Evolutionary conservation across 2,329 filamentous ascomycete species (phyloP).

Genomic region (Ascochyta clinopodiicola): DNA sequence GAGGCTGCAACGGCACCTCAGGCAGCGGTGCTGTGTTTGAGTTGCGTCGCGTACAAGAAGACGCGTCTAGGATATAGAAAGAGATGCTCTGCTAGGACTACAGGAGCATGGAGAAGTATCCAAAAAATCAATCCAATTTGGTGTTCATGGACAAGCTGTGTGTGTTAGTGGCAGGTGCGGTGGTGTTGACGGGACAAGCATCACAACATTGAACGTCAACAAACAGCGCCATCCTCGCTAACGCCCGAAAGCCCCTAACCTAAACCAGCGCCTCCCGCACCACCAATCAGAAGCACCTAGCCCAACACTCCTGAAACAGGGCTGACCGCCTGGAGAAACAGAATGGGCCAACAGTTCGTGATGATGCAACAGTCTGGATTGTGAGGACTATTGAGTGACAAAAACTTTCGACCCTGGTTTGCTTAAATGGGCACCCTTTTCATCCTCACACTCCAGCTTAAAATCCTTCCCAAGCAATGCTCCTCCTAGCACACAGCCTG

Average conservation of each 20-base stretch:
- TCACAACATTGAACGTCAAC: slow-evolving; percentile 1
- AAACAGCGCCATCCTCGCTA: slow-evolving; percentile 14
- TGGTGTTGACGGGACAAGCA: slow-evolving; percentile 22
- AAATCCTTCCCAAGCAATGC: slow-evolving; percentile 28
- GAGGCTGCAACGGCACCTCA: slow-evolving; percentile 24
- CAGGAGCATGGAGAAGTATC: slow-evolving; percentile 23
- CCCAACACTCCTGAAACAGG: slow-evolving; percentile 16
- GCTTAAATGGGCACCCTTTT: not conserved
- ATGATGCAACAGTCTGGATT: not conserved
- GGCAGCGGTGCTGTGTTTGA: slow-evolving; percentile 23
- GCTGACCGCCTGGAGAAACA: slow-evolving; percentile 12
- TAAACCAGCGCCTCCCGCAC: not conserved
- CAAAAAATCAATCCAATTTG: slow-evolving; percentile 23
- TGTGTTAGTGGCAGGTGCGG: slow-evolving; percentile 38
- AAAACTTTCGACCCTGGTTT: not conserved
- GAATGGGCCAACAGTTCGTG: slow-evolving; percentile 12
- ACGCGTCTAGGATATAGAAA: slow-evolving; percentile 36
- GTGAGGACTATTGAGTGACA: not conserved
- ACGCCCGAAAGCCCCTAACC: not conserved
- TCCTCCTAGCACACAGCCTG: slow-evolving; percentile 42
- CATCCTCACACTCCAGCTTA: not conserved
- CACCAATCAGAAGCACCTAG: slow-evolving; percentile 21
- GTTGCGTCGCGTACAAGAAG: slow-evolving; percentile 40
- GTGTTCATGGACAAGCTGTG: slow-evolving; percentile 2
- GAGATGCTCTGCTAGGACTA: slow-evolving; percentile 36